Conservation (phyloP, 257 asterid species). For the Marsdenia floribunda region DNA sequence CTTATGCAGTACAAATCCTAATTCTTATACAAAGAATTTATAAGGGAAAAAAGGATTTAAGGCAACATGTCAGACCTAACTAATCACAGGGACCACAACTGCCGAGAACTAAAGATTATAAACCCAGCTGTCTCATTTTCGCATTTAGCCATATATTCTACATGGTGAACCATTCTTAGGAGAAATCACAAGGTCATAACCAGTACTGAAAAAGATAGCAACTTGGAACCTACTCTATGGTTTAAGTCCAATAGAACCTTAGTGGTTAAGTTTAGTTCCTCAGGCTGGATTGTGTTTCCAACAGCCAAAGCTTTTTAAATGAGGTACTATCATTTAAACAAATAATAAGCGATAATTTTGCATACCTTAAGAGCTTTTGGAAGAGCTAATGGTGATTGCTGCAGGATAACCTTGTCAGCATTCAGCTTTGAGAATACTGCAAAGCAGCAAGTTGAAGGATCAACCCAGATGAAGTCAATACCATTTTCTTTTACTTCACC, state of each 20-base stretch:
- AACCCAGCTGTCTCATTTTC: not conserved
- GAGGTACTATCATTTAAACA: not conserved
- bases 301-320: not conserved
- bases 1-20: not conserved
- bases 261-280: not conserved
- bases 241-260: not conserved
- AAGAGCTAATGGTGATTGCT: conserved; percentile 82
- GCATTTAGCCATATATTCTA: not conserved
- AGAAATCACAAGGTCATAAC: not conserved
- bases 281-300: not conserved
- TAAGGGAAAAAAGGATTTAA: not conserved
- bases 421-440: conserved; percentile 77
- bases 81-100: not conserved
- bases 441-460: conserved; percentile 73
- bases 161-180: not conserved
- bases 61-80: not conserved
- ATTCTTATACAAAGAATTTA: not conserved
- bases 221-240: not conserved
- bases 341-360: not conserved
- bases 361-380: conserved; percentile 88
- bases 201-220: not conserved
- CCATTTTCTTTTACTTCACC: conserved; percentile 31
- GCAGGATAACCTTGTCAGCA: conserved; percentile 52
- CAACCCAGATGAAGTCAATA: conserved; percentile 69
- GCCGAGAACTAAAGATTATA: not conserved